Evolutionary conservation across 1,284 basidiomycete species (phyloP).

Genomic region (Singerocomus inundabilis): DNA sequence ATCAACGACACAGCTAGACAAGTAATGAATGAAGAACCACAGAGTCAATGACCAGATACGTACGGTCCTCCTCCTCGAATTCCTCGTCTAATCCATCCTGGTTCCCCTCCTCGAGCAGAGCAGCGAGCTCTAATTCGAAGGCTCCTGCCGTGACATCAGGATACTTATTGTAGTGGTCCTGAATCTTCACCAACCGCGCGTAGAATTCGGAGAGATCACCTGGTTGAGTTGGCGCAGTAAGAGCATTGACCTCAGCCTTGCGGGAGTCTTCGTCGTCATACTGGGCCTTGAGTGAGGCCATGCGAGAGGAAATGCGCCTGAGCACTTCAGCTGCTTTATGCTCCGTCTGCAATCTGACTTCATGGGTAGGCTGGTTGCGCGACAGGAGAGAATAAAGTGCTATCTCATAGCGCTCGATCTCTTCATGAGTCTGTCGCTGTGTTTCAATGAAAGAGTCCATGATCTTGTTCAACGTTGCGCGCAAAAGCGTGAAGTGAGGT

Average conservation of each 20-base stretch:
- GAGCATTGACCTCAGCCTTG: constrained; percentile 58
- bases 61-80: constrained; percentile 77
- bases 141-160: constrained; percentile 81
- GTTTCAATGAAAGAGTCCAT: constrained; percentile 95
- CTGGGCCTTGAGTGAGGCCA: constrained; percentile 59
- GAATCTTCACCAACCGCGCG: constrained; percentile 87
- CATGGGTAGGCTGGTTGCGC: constrained; percentile 58
- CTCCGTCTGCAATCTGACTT: constrained; percentile 72
- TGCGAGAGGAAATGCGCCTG: constrained; percentile 75
- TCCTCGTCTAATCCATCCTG: constrained; percentile 72
- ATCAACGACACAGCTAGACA: constrained; percentile 76
- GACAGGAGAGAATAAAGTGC: constrained; percentile 72
- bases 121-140: constrained; percentile 78
- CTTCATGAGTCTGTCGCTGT: constrained; percentile 92
- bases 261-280: constrained; percentile 75
- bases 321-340: constrained; percentile 87
- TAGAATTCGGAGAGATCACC: constrained; percentile 94
- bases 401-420: constrained; percentile 86
- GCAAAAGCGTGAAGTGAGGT: constrained; percentile 1
- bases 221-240: constrained; percentile 55
- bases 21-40: constrained; percentile 14
- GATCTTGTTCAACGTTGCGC: constrained; percentile 5
- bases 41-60: constrained; percentile 32
- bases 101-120: constrained; percentile 71
- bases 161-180: constrained; percentile 95